Evolutionary conservation across 176 grass and related monocot species (phyloP).

Genomic region (Alopecurus myosuroides): DNA sequence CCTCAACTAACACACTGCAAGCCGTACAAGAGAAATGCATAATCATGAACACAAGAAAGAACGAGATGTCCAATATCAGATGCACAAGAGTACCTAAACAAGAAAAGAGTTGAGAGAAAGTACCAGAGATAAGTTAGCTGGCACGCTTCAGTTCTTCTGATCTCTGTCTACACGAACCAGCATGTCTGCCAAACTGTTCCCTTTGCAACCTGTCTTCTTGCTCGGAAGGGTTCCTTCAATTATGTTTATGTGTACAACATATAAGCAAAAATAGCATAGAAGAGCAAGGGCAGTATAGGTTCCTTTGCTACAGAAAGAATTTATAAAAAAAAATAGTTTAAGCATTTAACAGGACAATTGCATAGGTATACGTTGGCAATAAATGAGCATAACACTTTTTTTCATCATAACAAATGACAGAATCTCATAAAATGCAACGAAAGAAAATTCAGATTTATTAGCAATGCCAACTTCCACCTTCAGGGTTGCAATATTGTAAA

Average conservation of each 20-base stretch:
- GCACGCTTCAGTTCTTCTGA: neutral
- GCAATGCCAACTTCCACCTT: neutral
- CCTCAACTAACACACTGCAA: neutral
- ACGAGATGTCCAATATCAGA: neutral
- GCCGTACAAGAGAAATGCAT: neutral
- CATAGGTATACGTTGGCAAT: neutral
- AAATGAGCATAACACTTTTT: neutral
- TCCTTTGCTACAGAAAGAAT: neutral
- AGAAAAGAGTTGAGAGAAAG: neutral
- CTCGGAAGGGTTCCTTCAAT: neutral
- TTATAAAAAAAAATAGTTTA: neutral
- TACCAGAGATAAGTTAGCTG: neutral
- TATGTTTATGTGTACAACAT: neutral
- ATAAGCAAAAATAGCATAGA: neutral
- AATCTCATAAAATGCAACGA: neutral
- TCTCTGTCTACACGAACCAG: constrained; percentile 10
- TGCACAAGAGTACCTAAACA: neutral
- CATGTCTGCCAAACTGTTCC: constrained; percentile 1
- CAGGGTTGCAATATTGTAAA: neutral
- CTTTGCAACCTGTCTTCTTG: neutral
- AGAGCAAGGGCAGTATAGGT: neutral
- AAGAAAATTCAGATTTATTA: neutral
- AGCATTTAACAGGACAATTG: neutral
- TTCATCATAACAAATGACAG: neutral
- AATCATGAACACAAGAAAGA: neutral